Base-by-base conservation (phyloP, 2,329 filamentous ascomycete species). In the Rosellinia necatrix region DNA sequence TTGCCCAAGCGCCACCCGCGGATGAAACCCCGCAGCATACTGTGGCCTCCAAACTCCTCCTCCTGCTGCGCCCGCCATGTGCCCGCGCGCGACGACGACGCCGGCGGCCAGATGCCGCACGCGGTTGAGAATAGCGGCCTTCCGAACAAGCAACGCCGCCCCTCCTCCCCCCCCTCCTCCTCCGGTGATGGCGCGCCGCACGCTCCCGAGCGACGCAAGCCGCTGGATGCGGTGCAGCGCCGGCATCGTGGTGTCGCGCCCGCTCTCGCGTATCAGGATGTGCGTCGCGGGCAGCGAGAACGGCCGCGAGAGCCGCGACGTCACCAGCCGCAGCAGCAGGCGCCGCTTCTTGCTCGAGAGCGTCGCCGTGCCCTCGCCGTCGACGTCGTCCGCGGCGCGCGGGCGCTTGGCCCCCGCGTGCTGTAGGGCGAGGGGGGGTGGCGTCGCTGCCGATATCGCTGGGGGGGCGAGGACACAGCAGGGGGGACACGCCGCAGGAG, bases 221-320 rank as follows among this genome's bases (percentile, higher is more conserved):
- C 79, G 79, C 25, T 80, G 64, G 49, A 83, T 79, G 3, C 78
- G 73, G 63, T 66, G 64, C 2, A 70, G 63, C 13, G 68, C 61
- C 0, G 68, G 67, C 42, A 64, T n/a, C n/a, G n/a, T n/a, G n/a
- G n/a, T 59, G 41, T 75, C 79, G 60, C 80, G 76, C 4, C 78
- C 76, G 10, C 75, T 77, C 53, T 84, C 85, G 22, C 85, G 81
- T 69, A 86, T 83, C 49, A 87, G 77, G 53, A 90, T 88, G 65
- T 90, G 86, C 38, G 86, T 85, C 3, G 88, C 85, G 0, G 88
- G 88, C 24, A 82, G 77, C 0, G 87, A 89, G 70, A 84, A 91
- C 1, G 88, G 87, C 43, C 79, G 81, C 8, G 87, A 90, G 0
- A 91, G 82, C 6, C 86, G 81, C 17, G 86, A 90, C 1, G 88